phyloP scores from a whole-genome alignment of 176 grass and related monocot species.

The Triticum monococcum region DNA sequence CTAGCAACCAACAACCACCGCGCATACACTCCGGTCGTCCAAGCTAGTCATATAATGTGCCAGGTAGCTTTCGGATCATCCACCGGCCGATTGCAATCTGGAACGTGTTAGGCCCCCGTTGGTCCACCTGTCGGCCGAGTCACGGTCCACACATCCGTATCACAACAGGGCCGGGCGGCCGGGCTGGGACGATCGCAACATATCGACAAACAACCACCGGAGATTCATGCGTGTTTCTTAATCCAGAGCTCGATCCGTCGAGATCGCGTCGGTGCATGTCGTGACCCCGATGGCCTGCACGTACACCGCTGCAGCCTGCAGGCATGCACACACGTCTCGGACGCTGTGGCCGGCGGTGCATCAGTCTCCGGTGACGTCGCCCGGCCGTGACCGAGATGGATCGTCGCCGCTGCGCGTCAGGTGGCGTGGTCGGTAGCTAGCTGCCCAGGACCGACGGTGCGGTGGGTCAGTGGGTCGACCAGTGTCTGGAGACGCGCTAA shows the following conservation, averaged over 20 bases:
- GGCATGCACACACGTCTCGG: constrained; percentile 1
- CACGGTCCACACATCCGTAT: not conserved
- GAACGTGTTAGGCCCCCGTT: not conserved
- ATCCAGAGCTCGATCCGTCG: not conserved
- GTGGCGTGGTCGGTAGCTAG: constrained; percentile 15
- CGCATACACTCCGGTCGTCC: not conserved
- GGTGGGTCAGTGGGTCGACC: not conserved
- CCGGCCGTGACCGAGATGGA: not conserved
- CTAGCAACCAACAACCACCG: not conserved
- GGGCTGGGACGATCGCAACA: not conserved
- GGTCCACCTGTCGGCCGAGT: constrained; percentile 18
- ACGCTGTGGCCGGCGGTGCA: not conserved
- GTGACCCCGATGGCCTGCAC: not conserved
- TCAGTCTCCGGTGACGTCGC: not conserved
- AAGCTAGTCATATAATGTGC: not conserved
- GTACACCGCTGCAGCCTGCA: too few species aligned
- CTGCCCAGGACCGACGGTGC: not conserved
- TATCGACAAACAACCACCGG: not conserved
- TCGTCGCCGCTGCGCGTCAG: not conserved
- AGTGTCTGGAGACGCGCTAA: not conserved
- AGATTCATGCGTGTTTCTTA: not conserved
- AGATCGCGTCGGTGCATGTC: not conserved
- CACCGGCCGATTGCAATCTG: not conserved
- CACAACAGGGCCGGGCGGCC: not conserved
- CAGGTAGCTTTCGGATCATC: not conserved